Evolutionary conservation across 139 green algal species (phyloP).

Genomic region (Tetraselmis striata): DNA sequence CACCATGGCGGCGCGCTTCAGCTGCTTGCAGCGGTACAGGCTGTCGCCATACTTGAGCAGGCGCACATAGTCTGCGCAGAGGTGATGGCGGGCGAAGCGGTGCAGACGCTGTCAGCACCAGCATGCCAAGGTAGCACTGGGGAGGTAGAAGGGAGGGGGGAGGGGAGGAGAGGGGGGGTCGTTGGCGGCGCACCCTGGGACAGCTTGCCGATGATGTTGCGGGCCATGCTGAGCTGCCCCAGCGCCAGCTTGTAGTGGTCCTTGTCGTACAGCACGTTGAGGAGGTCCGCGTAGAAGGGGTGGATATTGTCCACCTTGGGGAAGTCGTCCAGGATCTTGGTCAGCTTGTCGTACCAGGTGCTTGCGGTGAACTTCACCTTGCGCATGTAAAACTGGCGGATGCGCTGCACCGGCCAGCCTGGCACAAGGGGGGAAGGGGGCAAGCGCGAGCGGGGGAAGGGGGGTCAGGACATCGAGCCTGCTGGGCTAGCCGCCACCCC

Average conservation of each 20-base stretch:
- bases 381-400: slow-evolving; percentile 99
- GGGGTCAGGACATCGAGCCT: slow-evolving; percentile 4
- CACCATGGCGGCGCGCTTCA: slow-evolving; percentile 94
- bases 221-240: slow-evolving; percentile 89
- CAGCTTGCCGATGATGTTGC: slow-evolving; percentile 90
- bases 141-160: not conserved
- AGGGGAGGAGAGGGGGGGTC: no score
- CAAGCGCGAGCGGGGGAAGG: not conserved
- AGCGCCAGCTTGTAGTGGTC: slow-evolving; percentile 99
- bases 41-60: slow-evolving; percentile 99
- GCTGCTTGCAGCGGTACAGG: slow-evolving; percentile 97
- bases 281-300: slow-evolving; percentile 95
- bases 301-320: slow-evolving; percentile 98
- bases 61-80: slow-evolving; percentile 94
- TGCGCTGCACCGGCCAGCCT: slow-evolving; percentile 87
- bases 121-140: not conserved
- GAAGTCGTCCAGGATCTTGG: slow-evolving; percentile 93
- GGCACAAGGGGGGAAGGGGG: no score
- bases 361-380: slow-evolving; percentile 68
- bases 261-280: slow-evolving; percentile 99
- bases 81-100: no score
- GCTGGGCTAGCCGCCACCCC: no score
- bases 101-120: not conserved
- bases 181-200: slow-evolving; percentile 78
- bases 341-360: slow-evolving; percentile 92